Base-by-base conservation (phyloP, 495 filamentous ascomycete species). In the Staphylotrichum longicolle region DNA sequence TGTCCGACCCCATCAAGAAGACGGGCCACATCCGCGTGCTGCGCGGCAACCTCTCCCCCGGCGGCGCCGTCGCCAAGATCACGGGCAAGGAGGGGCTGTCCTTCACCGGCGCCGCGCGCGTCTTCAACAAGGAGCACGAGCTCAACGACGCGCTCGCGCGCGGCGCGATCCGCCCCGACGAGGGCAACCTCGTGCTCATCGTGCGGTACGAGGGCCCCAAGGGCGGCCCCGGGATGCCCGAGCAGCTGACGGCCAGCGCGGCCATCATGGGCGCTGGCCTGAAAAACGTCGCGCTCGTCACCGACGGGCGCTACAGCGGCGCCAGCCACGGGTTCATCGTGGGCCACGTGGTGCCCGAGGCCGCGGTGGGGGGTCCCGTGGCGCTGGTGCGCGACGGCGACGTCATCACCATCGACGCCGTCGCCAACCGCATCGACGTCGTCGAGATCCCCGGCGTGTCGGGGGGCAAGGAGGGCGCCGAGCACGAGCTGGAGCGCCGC, bases 201-300 rank as follows among this genome's bases (percentile, higher is more conserved):
- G 93, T 98, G 41, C 88, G 94, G 40, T 98, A 96, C 70, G 94
- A 98, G 72, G 94, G 94, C 1, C 94, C 94, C 6, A 92, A 91
- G 71, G 94, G 94, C 68, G 94, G 93, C 0, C 94, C 94, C 7
- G 94, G 94, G 14, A 98, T 98, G 94, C 94, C 94, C n/a, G 94
- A 98, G 75, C 92, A 96, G 77, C 82, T 96, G 39, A 91, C 88
- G 69, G 88, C 94, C 8, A 88, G 84, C 63, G 93, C 92, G 2
- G 90, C 91, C 7, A 86, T 98, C 37, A 96, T 96, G 90, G 94
- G 94, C 32, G 94, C 94, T 8, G 88, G 88, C 30, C 76, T 98
- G 50, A 89, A 76, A 61, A 96, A 96, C 65, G 85, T 97, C 20
- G 94, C 94, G 1, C 78, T 98, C 9, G 91, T 98, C 33, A 98